phyloP scores from a whole-genome alignment of 2,329 filamentous ascomycete genomes.

The Calcarisporium arbuscula region DNA sequence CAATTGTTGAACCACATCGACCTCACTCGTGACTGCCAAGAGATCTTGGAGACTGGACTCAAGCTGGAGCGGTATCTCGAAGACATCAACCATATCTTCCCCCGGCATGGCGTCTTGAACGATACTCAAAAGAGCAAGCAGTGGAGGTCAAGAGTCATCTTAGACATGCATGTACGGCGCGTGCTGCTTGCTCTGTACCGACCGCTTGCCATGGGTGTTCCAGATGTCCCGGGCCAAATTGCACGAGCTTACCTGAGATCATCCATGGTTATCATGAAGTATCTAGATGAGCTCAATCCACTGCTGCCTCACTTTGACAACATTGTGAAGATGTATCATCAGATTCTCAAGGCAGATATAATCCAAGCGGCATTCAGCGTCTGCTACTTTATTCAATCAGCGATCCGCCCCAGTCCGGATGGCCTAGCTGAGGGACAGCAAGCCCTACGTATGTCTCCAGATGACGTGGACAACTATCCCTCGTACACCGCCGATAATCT shows the following conservation, averaged over 20 bases:
- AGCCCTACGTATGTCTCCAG: constrained; percentile 27
- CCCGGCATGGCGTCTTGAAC: constrained; percentile 35
- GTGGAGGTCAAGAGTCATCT: constrained; percentile 44
- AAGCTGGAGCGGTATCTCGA: constrained; percentile 48
- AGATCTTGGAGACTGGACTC: constrained; percentile 46
- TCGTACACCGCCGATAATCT: constrained; percentile 27
- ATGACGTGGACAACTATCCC: constrained; percentile 27
- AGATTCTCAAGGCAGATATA: constrained; percentile 47
- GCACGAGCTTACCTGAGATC: constrained; percentile 46
- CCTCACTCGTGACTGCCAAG: constrained; percentile 44
- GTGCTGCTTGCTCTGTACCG: constrained; percentile 48
- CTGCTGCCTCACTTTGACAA: constrained; percentile 38
- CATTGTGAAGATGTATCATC: constrained; percentile 45
- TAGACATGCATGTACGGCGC: constrained; percentile 49
- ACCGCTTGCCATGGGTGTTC: constrained; percentile 46
- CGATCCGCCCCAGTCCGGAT: constrained; percentile 22
- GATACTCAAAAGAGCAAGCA: constrained; percentile 40
- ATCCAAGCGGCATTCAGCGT: constrained; percentile 49
- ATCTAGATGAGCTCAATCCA: constrained; percentile 48
- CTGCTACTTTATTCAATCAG: constrained; percentile 46
- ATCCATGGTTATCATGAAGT: constrained; percentile 49
- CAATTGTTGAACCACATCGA: constrained; percentile 46
- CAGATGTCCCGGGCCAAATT: constrained; percentile 44
- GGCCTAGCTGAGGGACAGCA: constrained; percentile 21
- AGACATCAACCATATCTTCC: constrained; percentile 47